A percentile compares a stretch with the other conserved stretches of the same genome.
These are phyloP conservation scores for Trichoderma sp. DNA, from an alignment of 2,329 filamentous ascomycete species.

Conservation along the genomic window DNA sequence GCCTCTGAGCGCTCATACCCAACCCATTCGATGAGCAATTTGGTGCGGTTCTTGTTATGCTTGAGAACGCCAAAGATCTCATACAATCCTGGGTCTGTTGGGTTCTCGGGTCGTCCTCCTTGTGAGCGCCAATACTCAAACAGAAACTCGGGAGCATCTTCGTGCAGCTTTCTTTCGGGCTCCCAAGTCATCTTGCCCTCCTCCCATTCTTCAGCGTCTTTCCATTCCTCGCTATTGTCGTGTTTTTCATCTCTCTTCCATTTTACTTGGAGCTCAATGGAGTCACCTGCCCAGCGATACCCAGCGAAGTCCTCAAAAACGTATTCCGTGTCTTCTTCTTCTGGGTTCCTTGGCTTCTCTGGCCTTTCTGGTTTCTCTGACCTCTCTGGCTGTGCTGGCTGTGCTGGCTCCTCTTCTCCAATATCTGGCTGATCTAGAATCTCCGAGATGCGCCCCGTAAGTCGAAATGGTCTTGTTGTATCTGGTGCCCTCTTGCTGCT, in stretches of 20 bases:
- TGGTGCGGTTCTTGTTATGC: constrained; percentile 30
- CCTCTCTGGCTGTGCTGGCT: neutral
- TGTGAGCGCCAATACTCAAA: constrained; percentile 34
- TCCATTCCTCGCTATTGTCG: neutral
- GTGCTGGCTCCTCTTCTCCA: neutral
- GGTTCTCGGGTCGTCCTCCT: constrained; percentile 34
- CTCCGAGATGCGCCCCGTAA: neutral
- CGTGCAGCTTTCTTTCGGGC: constrained; percentile 33
- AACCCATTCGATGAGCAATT: constrained; percentile 37
- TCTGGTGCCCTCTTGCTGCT: neutral
- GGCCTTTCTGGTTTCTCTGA: neutral
- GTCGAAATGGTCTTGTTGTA: neutral
- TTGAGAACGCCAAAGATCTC: constrained; percentile 35
- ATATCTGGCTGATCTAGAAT: neutral
- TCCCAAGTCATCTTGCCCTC: constrained; percentile 34
- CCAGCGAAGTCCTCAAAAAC: constrained; percentile 26
- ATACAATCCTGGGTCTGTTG: constrained; percentile 30
- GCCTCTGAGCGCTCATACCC: constrained; percentile 31
- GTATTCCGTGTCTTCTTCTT: constrained; percentile 19
- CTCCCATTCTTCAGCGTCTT: constrained; percentile 20
- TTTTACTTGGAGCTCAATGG: constrained; percentile 32
- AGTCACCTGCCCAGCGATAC: constrained; percentile 31
- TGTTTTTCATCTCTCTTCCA: constrained; percentile 22
- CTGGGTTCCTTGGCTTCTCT: neutral
- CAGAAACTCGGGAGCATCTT: constrained; percentile 32